phyloP scores from a whole-genome alignment of 2,329 filamentous ascomycete genomes.

The Zymoseptoria crescenta region DNA sequence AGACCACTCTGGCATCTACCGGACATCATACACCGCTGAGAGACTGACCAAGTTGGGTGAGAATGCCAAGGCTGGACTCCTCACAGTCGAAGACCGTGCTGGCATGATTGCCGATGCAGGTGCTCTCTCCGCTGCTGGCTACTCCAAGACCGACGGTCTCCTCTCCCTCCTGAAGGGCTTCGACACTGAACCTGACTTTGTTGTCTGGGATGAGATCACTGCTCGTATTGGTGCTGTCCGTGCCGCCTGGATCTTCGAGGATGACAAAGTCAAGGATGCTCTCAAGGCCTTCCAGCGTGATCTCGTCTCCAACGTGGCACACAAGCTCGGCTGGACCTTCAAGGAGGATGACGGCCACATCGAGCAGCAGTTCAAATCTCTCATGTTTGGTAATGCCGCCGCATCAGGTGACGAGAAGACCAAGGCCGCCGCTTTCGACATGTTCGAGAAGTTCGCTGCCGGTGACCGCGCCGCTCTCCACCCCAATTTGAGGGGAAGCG shows the following conservation, averaged over 20 bases:
- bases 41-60: constrained; percentile 80
- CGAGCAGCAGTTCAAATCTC: constrained; percentile 86
- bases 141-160: constrained; percentile 86
- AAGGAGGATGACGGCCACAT: constrained; percentile 78
- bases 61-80: constrained; percentile 69
- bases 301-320: constrained; percentile 69
- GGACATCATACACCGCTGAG: constrained; percentile 77
- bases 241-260: constrained; percentile 82
- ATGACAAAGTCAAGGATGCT: constrained; percentile 62
- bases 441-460: constrained; percentile 76
- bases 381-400: constrained; percentile 80
- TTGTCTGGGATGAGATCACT: constrained; percentile 91
- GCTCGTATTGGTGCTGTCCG: constrained; percentile 71
- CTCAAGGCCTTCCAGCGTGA: constrained; percentile 77
- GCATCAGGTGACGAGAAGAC: constrained; percentile 71
- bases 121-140: constrained; percentile 79
- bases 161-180: constrained; percentile 80
- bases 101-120: constrained; percentile 88
- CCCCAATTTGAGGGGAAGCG: constrained; percentile 80
- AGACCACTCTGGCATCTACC: constrained; percentile 86
- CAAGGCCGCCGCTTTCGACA: constrained; percentile 72
- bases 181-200: constrained; percentile 71
- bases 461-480: constrained; percentile 79
- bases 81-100: constrained; percentile 83
- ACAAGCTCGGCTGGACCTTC: constrained; percentile 84